Percentiles rank a stretch among this genome's conserved stretches.
These are phyloP conservation scores for Crucibulum laeve DNA, from an alignment of 768 basidiomycete genomes.

Conservation along the genomic window DNA sequence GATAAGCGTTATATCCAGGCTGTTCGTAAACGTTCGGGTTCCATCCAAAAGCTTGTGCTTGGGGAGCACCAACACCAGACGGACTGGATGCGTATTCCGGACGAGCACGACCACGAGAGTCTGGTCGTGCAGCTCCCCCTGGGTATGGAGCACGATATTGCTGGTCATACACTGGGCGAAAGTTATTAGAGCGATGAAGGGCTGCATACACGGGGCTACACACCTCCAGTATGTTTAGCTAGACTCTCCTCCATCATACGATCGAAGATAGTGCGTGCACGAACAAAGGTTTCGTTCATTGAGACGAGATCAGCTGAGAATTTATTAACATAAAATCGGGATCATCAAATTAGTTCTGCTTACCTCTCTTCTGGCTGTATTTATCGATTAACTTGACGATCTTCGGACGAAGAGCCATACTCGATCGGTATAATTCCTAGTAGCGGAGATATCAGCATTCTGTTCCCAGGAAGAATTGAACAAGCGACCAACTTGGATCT, in stretches of 20 bases:
- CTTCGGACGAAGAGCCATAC: constrained; percentile 88
- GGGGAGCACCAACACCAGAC: neutral
- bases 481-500: constrained; percentile 59
- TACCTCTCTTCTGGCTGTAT: constrained; percentile 88
- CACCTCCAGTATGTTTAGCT: constrained; percentile 66
- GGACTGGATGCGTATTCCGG: constrained; percentile 10
- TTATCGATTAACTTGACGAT: constrained; percentile 97
- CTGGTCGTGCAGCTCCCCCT: constrained; percentile 10
- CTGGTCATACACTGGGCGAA: constrained; percentile 50
- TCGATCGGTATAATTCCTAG: constrained; percentile 86
- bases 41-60: constrained; percentile 48
- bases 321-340: constrained; percentile 1
- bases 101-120: constrained; percentile 16
- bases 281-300: constrained; percentile 93
- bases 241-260: constrained; percentile 91
- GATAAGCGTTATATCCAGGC: constrained; percentile 27
- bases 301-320: constrained; percentile 80
- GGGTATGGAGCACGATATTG: constrained; percentile 18
- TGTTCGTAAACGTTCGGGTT: constrained; percentile 43
- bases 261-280: constrained; percentile 87
- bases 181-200: constrained; percentile 6
- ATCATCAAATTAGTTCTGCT: constrained; percentile 3
- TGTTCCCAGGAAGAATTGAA: constrained; percentile 3
- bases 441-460: constrained; percentile 1
- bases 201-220: constrained; percentile 9